phyloP scores from a whole-genome alignment of 1,284 basidiomycete species.

The Laetiporus sulphureus region DNA sequence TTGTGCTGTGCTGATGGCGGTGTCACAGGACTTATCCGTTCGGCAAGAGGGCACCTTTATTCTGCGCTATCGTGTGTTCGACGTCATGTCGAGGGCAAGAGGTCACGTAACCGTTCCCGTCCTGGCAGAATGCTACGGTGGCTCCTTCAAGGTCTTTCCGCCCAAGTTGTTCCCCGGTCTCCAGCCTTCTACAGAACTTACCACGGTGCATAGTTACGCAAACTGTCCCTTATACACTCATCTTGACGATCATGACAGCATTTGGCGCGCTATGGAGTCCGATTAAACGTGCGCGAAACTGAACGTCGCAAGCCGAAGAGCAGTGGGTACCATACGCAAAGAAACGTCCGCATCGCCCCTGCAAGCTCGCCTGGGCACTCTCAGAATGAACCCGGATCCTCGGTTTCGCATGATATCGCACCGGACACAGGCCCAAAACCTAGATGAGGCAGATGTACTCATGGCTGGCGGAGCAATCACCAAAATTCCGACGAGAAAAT shows the following conservation, averaged over 20 bases:
- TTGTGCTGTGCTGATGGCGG: not conserved
- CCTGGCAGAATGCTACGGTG: constrained; percentile 67
- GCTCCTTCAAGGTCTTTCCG: constrained; percentile 63
- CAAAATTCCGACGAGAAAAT: no score
- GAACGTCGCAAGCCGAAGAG: constrained; percentile 13
- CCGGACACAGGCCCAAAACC: no score
- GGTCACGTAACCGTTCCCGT: constrained; percentile 36
- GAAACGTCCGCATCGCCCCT: no score
- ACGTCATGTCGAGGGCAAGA: constrained; percentile 16
- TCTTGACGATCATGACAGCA: constrained; percentile 2
- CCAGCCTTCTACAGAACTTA: constrained; percentile 64
- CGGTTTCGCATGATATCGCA: no score
- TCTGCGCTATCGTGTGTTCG: constrained; percentile 22
- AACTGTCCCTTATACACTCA: not conserved
- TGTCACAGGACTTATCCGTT: constrained; percentile 25
- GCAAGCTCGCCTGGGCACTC: no score
- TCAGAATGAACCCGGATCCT: no score
- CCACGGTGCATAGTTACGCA: constrained; percentile 45
- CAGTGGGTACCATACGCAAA: no score
- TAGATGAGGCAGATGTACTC: no score
- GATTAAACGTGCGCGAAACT: constrained; percentile 11
- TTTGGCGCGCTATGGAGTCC: constrained; percentile 7
- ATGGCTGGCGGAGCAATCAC: no score
- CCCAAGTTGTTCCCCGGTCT: constrained; percentile 78
- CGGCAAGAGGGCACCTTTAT: constrained; percentile 21